phyloP scores from a whole-genome alignment of 176 grass and related monocot genomes.

The Panicum miliaceum region DNA sequence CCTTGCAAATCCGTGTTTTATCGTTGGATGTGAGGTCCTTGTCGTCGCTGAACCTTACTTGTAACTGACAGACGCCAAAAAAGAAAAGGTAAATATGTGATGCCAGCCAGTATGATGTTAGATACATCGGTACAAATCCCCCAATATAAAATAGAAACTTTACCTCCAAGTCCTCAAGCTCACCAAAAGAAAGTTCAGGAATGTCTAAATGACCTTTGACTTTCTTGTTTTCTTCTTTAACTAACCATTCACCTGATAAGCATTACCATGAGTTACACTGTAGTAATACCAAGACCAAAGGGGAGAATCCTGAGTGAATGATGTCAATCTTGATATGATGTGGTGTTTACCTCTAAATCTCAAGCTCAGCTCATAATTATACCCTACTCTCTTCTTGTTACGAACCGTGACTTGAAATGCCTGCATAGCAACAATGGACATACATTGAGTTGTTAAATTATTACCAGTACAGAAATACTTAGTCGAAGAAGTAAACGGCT shows the following conservation, averaged over 20 bases:
- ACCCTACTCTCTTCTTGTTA: conserved; percentile 95
- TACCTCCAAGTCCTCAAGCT: conserved; percentile 92
- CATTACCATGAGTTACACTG: not conserved
- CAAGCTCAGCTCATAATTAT: conserved; percentile 89
- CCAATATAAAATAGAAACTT: not conserved
- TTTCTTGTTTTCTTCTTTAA: conserved; percentile 75
- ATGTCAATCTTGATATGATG: not conserved
- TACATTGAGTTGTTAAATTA: conserved; percentile 17
- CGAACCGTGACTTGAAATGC: conserved; percentile 84
- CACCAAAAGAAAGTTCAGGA: conserved; percentile 92
- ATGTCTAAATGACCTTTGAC: conserved; percentile 84
- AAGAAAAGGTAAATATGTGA: not conserved
- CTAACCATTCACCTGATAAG: conserved; percentile 81
- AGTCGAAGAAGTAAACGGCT: not conserved
- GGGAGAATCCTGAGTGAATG: not conserved
- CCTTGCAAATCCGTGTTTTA: conserved; percentile 70
- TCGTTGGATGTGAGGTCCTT: conserved; percentile 52
- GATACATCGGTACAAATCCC: not conserved
- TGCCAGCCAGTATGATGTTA: not conserved
- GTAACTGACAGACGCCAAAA: conserved; percentile 39
- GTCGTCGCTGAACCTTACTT: conserved; percentile 77
- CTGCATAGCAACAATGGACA: conserved; percentile 43
- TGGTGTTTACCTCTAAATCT: conserved; percentile 69
- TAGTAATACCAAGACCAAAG: not conserved
- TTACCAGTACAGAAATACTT: not conserved